phyloP scores from a whole-genome alignment of 768 basidiomycete species.

The Psilocybe subaeruginosa region DNA sequence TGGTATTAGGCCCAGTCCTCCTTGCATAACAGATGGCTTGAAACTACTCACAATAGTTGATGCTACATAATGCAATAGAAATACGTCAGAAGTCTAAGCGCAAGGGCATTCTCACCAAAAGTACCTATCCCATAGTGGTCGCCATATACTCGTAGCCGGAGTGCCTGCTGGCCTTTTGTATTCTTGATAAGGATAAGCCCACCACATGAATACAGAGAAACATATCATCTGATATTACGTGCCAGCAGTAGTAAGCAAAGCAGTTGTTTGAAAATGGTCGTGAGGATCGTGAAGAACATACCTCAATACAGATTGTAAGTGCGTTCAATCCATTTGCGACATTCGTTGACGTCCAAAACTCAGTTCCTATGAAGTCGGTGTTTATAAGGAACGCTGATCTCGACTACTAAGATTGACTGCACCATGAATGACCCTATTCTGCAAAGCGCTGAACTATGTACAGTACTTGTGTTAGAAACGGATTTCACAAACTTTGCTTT shows the following conservation, averaged over 20 bases:
- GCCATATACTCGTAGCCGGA: constrained; percentile 58
- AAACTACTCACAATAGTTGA: constrained; percentile 32
- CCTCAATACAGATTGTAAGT: constrained; percentile 83
- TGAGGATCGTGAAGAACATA: constrained; percentile 22
- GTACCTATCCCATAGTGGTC: constrained; percentile 72
- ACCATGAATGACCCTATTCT: constrained; percentile 73
- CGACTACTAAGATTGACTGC: constrained; percentile 7
- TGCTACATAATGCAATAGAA: constrained; percentile 20
- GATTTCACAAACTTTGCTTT: not conserved
- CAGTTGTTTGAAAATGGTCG: too few species aligned
- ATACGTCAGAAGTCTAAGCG: not conserved
- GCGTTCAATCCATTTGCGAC: constrained; percentile 86
- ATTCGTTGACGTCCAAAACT: constrained; percentile 85
- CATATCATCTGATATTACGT: constrained; percentile 70
- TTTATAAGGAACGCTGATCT: not conserved
- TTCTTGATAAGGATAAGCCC: constrained; percentile 78
- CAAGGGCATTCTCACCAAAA: constrained; percentile 27
- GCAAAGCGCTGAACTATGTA: constrained; percentile 65
- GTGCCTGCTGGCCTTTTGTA: constrained; percentile 52
- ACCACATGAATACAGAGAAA: constrained; percentile 77
- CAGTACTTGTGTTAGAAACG: not conserved
- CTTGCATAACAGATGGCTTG: not conserved
- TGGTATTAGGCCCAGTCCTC: not conserved
- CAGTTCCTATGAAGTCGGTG: constrained; percentile 46
- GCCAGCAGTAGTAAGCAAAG: constrained; percentile 3